Percentiles rank a stretch among this genome's conserved stretches.
Evolutionary conservation across 352 stramenopile species (phyloP).

Genomic region (Phytophthora syringae): DNA sequence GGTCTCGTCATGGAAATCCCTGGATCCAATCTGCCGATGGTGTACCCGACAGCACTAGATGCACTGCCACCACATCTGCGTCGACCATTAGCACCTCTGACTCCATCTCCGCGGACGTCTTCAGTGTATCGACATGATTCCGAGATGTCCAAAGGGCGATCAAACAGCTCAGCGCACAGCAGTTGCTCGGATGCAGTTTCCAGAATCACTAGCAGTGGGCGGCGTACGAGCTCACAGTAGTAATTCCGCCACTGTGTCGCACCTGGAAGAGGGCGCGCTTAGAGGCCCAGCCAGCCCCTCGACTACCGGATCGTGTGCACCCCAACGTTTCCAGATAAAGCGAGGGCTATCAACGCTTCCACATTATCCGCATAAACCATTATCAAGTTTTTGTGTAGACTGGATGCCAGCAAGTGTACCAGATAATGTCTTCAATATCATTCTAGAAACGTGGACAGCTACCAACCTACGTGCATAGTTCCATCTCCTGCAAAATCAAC

Average conservation of each 20-base stretch:
- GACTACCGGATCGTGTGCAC: conserved; percentile 71
- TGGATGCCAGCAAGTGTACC: too few species aligned
- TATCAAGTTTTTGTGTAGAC: conserved; percentile 31
- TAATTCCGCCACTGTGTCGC: conserved; percentile 20
- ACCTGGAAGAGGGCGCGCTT: conserved; percentile 34
- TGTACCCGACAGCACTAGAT: conserved; percentile 29
- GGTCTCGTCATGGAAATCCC: conserved; percentile 57
- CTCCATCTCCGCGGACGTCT: conserved; percentile 31
- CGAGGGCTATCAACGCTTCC: conserved; percentile 9
- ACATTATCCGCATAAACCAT: conserved; percentile 40
- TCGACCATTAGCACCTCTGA: conserved; percentile 43
- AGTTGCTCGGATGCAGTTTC: conserved; percentile 14
- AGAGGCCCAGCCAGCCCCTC: conserved; percentile 32
- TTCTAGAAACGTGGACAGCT: too few species aligned
- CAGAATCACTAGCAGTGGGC: conserved; percentile 8
- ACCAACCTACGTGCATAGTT: too few species aligned
- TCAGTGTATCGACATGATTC: conserved; percentile 37
- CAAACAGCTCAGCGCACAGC: conserved; percentile 2
- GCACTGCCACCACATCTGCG: conserved; percentile 25
- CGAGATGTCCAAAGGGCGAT: conserved; percentile 34
- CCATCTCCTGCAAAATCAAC: too few species aligned
- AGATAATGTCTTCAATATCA: too few species aligned
- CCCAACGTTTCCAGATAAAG: conserved; percentile 68
- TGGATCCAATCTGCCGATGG: conserved; percentile 16
- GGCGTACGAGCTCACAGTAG: conserved; percentile 8